phyloP scores from a whole-genome alignment of 805 yeast genomes.

The Hanseniaspora jakobsenii region DNA sequence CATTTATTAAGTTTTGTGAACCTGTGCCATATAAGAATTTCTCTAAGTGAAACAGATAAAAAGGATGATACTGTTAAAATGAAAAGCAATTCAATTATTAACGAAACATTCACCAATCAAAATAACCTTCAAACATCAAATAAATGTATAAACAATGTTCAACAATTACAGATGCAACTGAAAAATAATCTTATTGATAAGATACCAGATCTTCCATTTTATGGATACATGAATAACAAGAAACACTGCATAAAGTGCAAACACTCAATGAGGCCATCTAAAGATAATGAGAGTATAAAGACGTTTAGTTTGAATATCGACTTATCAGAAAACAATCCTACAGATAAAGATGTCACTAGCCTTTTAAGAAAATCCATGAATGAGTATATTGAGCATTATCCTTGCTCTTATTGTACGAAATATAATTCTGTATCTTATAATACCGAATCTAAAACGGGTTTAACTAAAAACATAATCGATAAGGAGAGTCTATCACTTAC shows the following conservation, averaged over 20 bases:
- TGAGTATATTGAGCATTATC: slow-evolving; percentile 4
- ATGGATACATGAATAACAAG: not conserved
- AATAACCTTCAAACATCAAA: too few relatives aligned
- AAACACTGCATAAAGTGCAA: slow-evolving; percentile 3
- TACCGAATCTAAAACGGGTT: not conserved
- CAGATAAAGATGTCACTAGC: not conserved
- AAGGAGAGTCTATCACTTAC: too few relatives aligned
- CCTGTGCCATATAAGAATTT: not conserved
- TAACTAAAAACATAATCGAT: too few relatives aligned
- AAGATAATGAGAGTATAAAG: not conserved
- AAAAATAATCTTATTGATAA: too few relatives aligned
- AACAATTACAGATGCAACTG: too few relatives aligned
- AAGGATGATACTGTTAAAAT: too few relatives aligned
- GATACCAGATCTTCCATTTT: not conserved
- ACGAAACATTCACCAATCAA: too few relatives aligned
- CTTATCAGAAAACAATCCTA: not conserved
- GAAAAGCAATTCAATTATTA: too few relatives aligned
- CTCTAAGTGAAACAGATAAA: too few relatives aligned
- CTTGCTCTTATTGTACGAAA: slow-evolving; percentile 4
- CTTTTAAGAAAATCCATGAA: not conserved
- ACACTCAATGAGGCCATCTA: not conserved
- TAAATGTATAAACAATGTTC: too few relatives aligned
- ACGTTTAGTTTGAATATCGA: not conserved
- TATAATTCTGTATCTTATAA: not conserved
- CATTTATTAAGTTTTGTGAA: not conserved